phyloP scores from a whole-genome alignment of 1,139 yeast species.

The Debaryomycetaceae sp. region DNA sequence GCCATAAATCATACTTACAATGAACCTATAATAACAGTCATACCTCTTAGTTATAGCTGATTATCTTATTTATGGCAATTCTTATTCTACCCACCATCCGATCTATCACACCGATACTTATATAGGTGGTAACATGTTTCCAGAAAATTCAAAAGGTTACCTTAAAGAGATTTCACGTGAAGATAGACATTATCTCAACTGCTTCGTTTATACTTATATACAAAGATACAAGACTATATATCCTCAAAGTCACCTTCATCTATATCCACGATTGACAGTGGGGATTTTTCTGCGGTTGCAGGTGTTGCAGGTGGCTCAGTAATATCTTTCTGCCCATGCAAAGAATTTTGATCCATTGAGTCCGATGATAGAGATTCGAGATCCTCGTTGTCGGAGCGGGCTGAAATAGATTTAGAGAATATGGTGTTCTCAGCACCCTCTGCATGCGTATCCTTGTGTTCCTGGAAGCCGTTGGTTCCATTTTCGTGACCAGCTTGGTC shows the following conservation, averaged over 20 bases:
- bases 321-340: neutral
- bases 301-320: neutral
- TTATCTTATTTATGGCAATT: too few species aligned
- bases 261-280: constrained; percentile 3
- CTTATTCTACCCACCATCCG: neutral
- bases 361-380: neutral
- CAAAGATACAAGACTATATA: too few species aligned
- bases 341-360: neutral
- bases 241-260: constrained; percentile 14
- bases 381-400: neutral
- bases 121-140: constrained; percentile 7
- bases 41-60: too few species aligned
- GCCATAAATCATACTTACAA: too few species aligned
- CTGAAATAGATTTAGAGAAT: constrained; percentile 15
- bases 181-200: too few species aligned
- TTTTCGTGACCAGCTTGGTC: neutral
- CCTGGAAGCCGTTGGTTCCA: neutral
- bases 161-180: neutral
- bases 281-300: neutral
- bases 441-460: neutral
- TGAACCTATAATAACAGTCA: constrained; percentile 62
- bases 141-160: neutral
- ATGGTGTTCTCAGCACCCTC: neutral
- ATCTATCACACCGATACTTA: constrained; percentile 7
- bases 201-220: too few species aligned